A percentile compares a stretch with the other conserved stretches of the same genome.
Evolutionary conservation across 345 rosid genomes (phyloP).

Genomic region (Arabidopsis thaliana): TAIR10.1 NC_003074.8:138501-139000

Average conservation of each 20-base stretch:
- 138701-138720: constrained; percentile 58
- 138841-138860: constrained; percentile 32
- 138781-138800: constrained; percentile 27
- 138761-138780: background rate
- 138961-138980: constrained; percentile 20
- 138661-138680: constrained; percentile 59
- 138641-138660: constrained; percentile 36
- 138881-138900: background rate
- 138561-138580: constrained; percentile 30
- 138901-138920: constrained; percentile 14
- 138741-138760: background rate
- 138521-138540: constrained; percentile 55
- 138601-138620: constrained; percentile 48
- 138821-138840: constrained; percentile 13
- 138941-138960: too few relatives aligned
- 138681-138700: constrained; percentile 70
- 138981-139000: background rate
- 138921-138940: background rate
- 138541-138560: constrained; percentile 52
- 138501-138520: constrained; percentile 60
- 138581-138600: constrained; percentile 29
- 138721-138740: constrained; percentile 55
- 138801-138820: constrained; percentile 13
- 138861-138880: background rate
- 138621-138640: constrained; percentile 28